Evolutionary conservation across 2,329 filamentous ascomycete species (phyloP), one percentile per base, ranked within the genome.

Genomic region (Mariannaea sp.): DNA sequence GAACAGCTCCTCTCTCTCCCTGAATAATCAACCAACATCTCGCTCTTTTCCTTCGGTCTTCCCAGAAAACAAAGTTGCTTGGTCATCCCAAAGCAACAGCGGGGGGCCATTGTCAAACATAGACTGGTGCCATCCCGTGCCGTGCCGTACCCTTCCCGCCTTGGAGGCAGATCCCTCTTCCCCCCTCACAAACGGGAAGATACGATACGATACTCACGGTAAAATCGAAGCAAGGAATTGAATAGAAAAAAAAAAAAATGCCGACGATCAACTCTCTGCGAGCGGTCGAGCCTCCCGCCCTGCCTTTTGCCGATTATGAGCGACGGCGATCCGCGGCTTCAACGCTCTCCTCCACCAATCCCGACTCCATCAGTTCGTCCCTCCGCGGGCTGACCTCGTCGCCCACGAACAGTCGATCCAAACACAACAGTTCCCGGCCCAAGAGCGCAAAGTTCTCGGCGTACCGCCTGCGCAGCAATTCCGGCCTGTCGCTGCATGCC

Each of bases 401-500:
- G 9, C 45, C 54, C 7, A 39, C 62, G n/a, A 60, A 39, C 19
- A 19, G 17, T n/a, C 44, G 49, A 32, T 45, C 55, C 29, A 66
- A 64, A 46, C n/a, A n/a, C n/a, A 56, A 57, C 26, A 52, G 47
- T 32, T 13, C 45, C 17, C 63, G 65, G 8, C 65, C 65, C n/a
- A 64, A 65, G 50, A 67, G 65, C 54, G 65, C 65, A 35, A 67
- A 67, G 43, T 67, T 67, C 53, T 64, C 61, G 4, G 57, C 66
- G 2, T 65, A 66, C 33, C 64, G 64, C 30, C 65, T 79, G 32
- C 72, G 75, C 43, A 78, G 76, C 60, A 77, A 77, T 49, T 79
- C 77, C 3, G 77, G 76, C 2, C 62, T 79, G n/a, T 69, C 73
- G 4, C 61, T 76, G 26, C 75, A 78, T 57, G 75, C 74, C 1